Evolutionary conservation across 2,329 filamentous ascomycete genomes (phyloP), one percentile per base, ranked within the genome.

Genomic region (Aspergillus melleus): DNA sequence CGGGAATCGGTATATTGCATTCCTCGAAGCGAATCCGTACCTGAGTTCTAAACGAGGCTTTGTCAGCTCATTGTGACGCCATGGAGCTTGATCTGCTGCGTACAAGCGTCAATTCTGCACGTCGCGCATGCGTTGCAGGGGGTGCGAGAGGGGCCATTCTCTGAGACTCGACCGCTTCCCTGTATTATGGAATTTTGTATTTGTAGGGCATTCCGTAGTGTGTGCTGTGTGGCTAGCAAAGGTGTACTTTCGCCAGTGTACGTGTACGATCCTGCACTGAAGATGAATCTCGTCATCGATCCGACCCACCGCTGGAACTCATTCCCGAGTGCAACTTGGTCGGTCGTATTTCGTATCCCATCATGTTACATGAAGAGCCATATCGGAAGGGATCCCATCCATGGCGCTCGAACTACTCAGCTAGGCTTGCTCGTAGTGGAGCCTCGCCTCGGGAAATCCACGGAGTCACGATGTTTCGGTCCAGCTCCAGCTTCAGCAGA

Each of bases 31-130:
- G n/a, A 14, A 16, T 20, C 46, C 49, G 54, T 56, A 39, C 54
- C 54, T 51, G 54, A 56, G 30, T 29, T 46, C 30, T 10, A 42
- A 49, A 55, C 5, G 14, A 12, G 54, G 42, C 36, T 14, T 55
- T n/a, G 19, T 16, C 30, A 22, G 53, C 53, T 44, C 53, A 49
- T 19, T 3, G 51, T 56, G 54, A 56, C 54, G 46, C 54, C 44
- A 47, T 24, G 44, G 44, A 24, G 44, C 44, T 24, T 47, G 44
- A 47, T 47, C 44, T 47, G 44, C 44, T 24, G 22, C 44, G 19
- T 24, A 47, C 20, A 24, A 47, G 44, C 9, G 44, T 47, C 30
- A 39, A 44, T 51, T 50, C 54, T 56, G 54, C 54, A 56, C 46
- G 32, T 32, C 26, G 22, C 47, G 49, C 19, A 51, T 56, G 54